These are phyloP conservation scores for Metarhizium robertsii DNA, from an alignment of 2,329 filamentous ascomycete species.

Conservation along the genomic window DNA sequence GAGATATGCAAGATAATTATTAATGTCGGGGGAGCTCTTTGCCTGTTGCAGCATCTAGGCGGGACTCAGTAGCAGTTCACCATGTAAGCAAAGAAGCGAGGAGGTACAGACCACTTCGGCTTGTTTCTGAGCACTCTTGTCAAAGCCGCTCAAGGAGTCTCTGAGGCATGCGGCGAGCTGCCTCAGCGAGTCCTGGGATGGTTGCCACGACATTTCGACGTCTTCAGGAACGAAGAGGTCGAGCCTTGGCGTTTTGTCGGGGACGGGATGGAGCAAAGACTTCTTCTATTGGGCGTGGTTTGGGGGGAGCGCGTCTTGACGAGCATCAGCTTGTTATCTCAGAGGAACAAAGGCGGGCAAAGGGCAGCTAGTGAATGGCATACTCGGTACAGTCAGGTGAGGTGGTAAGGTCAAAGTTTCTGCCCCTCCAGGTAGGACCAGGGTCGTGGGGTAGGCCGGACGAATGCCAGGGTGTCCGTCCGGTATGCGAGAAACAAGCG, in stretches of 20 bases:
- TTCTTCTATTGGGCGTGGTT: not conserved
- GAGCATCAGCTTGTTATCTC: not conserved
- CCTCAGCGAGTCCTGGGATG: constrained; percentile 73
- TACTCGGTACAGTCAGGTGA: not conserved
- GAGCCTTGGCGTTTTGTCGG: not conserved
- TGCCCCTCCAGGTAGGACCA: constrained; percentile 4
- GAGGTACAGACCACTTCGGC: constrained; percentile 64
- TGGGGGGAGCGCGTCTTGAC: not conserved
- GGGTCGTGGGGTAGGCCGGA: constrained; percentile 1
- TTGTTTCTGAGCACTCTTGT: constrained; percentile 74
- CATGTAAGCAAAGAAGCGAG: not conserved
- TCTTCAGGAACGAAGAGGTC: not conserved
- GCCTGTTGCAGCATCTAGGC: constrained; percentile 85
- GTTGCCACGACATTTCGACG: constrained; percentile 79
- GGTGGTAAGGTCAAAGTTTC: not conserved
- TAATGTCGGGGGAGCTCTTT: constrained; percentile 81
- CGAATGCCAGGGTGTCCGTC: not conserved
- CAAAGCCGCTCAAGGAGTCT: constrained; percentile 81
- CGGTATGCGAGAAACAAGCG: not conserved
- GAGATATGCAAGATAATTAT: constrained; percentile 92
- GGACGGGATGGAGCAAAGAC: not conserved
- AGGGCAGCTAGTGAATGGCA: not conserved
- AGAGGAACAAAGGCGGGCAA: not conserved
- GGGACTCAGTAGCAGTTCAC: not conserved
- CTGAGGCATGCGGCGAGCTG: constrained; percentile 84